Evolutionary conservation across 202 grass and related monocot species (phyloP), one percentile per base, ranked within the genome.

Genomic region (Schoenoplectus tabernaemontani): DNA sequence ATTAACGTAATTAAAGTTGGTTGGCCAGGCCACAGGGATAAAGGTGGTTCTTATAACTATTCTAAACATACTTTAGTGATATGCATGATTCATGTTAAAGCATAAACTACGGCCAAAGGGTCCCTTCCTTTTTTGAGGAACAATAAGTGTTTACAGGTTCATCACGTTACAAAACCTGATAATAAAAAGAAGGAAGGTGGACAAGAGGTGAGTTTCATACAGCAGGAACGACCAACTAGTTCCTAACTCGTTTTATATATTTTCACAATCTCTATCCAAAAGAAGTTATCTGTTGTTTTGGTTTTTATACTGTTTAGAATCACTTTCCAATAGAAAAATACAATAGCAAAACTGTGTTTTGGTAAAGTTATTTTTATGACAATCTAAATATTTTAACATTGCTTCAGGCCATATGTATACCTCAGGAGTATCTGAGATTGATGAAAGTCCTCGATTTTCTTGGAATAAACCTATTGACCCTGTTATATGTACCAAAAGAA

Each of bases 341-440:
- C 7, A 26, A 59, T 26, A 24, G 7, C 0, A 24, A 59, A 28
- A 3, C 9, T 28, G 8, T 30, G 2, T 59, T 23, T 12, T 59
- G 58, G 4, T 13, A 12, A 30, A 65, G 17, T 36, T 37, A 37
- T 37, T 65, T 65, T 8, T 19, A 7, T n/a, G 41, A 22, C 36
- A 41, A 66, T 41, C n/a, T 66, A 39, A 34, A 19, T 38, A 16
- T 65, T 65, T 65, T 65, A 65, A 6, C 26, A 10, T 16, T 61
- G 17, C 33, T 78, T 78, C 20, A n/a, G n/a, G n/a, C n/a, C n/a
- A n/a, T n/a, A n/a, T 9, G n/a, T 64, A 19, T 80, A 80, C 78
- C 78, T 80, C 30, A 33, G 23, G 12, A 63, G 23, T 20, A 13
- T 80, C 22, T 20, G 22, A 64, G n/a, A 48, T 20, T 13, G 44